These are phyloP conservation scores for Globisporangium nodosum DNA, from an alignment of 352 stramenopile genomes.

Conservation along the genomic window DNA sequence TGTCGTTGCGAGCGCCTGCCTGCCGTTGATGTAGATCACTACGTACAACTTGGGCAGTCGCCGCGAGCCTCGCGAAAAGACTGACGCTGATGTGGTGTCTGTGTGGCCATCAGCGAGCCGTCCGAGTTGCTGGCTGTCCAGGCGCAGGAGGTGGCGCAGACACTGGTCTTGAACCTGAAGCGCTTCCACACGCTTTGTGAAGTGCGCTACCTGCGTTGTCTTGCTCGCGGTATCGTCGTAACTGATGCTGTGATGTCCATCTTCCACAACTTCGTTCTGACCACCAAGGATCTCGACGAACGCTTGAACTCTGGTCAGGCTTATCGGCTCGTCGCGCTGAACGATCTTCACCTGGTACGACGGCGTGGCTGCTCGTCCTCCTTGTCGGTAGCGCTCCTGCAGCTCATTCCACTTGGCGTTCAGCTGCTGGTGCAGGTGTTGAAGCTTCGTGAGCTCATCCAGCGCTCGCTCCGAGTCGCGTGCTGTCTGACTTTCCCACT, in stretches of 20 bases:
- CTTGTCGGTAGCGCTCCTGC: slow-evolving; percentile 25
- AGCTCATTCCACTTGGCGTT: slow-evolving; percentile 45
- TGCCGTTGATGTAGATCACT: slow-evolving; percentile 34
- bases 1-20: slow-evolving; percentile 28
- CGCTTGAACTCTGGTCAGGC: slow-evolving; percentile 29
- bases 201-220: slow-evolving; percentile 3
- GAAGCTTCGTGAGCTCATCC: slow-evolving; percentile 33
- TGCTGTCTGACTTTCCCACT: slow-evolving; percentile 15
- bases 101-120: background rate
- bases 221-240: background rate
- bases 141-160: slow-evolving; percentile 19
- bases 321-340: slow-evolving; percentile 24
- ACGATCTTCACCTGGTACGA: slow-evolving; percentile 14
- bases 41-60: slow-evolving; percentile 24
- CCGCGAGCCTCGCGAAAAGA: background rate
- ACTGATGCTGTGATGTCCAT: background rate
- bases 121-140: slow-evolving; percentile 4
- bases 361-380: background rate
- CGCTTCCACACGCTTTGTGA: slow-evolving; percentile 24
- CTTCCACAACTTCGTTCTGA: no score
- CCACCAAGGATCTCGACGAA: slow-evolving; percentile 31
- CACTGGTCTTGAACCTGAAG: slow-evolving; percentile 31
- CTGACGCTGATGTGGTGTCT: no score
- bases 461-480: slow-evolving; percentile 35
- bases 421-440: slow-evolving; percentile 55